phyloP scores from a whole-genome alignment of 257 asterid genomes.

The Solanum clarkiae region DNA sequence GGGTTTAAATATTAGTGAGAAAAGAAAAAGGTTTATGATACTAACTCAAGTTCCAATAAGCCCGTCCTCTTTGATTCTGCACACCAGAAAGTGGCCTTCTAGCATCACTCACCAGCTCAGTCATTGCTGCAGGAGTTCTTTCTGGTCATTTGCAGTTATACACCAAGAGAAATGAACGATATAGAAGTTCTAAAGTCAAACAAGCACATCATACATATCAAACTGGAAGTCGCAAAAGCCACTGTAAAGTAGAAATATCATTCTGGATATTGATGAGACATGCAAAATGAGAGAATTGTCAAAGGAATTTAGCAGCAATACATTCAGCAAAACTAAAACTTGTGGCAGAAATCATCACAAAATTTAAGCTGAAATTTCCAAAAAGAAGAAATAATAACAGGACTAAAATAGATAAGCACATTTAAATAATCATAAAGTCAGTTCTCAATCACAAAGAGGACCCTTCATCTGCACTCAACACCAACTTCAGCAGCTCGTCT shows the following conservation, averaged over 20 bases:
- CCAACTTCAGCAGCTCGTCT: constrained; percentile 93
- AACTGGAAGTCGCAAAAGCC: not conserved
- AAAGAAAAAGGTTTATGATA: not conserved
- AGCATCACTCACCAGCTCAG: not conserved
- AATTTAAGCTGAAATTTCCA: not conserved
- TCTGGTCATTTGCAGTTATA: not conserved
- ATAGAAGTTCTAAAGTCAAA: not conserved
- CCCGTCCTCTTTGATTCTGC: not conserved
- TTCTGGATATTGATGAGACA: not conserved
- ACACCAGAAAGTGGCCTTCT: not conserved
- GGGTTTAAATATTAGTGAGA: not conserved
- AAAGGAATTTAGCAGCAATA: not conserved
- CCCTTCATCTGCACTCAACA: constrained; percentile 55
- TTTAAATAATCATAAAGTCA: not conserved
- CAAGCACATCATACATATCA: not conserved
- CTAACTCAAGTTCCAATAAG: not conserved
- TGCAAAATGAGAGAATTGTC: not conserved
- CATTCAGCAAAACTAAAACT: not conserved
- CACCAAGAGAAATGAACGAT: not conserved
- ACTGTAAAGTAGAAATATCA: not conserved
- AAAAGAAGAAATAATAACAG: not conserved
- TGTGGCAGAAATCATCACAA: not conserved
- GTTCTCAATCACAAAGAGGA: not conserved
- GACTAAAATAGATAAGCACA: not conserved
- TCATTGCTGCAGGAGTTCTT: not conserved